phyloP scores from a whole-genome alignment of 176 grass and related monocot genomes.

The Oryza glaberrima region DNA sequence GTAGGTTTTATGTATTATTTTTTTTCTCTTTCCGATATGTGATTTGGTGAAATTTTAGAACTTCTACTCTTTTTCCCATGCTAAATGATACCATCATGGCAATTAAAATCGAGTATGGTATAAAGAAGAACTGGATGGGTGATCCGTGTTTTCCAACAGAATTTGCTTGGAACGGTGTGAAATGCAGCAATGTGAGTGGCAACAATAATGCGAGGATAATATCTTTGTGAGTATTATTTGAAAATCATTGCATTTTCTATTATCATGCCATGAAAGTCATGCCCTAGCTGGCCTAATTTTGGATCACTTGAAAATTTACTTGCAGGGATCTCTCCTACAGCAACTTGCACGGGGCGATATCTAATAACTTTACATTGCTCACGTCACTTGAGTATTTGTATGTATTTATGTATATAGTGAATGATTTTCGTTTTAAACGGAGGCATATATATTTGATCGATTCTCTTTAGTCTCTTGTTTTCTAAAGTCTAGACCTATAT shows the following conservation, averaged over 20 bases:
- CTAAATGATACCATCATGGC: constrained; percentile 41
- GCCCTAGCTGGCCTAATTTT: no score
- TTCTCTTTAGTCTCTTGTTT: no score
- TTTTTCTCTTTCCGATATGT: no score
- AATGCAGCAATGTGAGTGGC: constrained; percentile 28
- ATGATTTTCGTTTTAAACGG: no score
- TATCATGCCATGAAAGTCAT: no score
- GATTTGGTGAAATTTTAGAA: no score
- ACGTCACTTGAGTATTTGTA: constrained; percentile 44
- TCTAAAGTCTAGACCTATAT: no score
- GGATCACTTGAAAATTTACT: background rate
- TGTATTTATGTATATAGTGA: no score
- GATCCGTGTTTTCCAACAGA: constrained; percentile 53
- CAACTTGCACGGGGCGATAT: constrained; percentile 43
- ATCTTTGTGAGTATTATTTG: constrained; percentile 33
- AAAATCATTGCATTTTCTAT: no score
- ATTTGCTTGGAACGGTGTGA: constrained; percentile 47
- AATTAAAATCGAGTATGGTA: constrained; percentile 32
- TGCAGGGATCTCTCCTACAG: constrained; percentile 54
- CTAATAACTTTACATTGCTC: constrained; percentile 39
- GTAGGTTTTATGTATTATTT: no score
- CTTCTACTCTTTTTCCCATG: no score
- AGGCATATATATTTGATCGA: no score
- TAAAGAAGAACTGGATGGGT: constrained; percentile 46
- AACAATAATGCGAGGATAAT: constrained; percentile 29